These are phyloP conservation scores for Penicillium tannophilum DNA, from an alignment of 495 filamentous ascomycete genomes.

Conservation along the genomic window DNA sequence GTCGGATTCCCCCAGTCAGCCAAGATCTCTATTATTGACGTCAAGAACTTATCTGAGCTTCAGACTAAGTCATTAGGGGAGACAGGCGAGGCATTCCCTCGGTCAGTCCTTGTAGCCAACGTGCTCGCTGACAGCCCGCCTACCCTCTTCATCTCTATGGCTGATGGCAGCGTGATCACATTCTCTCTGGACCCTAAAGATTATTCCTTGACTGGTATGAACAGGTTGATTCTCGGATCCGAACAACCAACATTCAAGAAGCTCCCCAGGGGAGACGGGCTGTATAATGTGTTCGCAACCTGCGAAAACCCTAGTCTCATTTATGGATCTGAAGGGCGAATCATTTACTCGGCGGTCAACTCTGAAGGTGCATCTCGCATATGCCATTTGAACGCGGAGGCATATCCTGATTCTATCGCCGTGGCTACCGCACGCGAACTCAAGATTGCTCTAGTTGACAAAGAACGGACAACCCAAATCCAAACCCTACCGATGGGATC, in stretches of 20 bases:
- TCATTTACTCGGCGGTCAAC: conserved; percentile 95
- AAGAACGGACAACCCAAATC: conserved; percentile 82
- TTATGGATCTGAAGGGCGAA: conserved; percentile 81
- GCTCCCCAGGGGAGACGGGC: conserved; percentile 62
- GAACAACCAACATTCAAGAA: conserved; percentile 78
- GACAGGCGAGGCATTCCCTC: conserved; percentile 70
- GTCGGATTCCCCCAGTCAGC: conserved; percentile 85
- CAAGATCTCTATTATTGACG: conserved; percentile 67
- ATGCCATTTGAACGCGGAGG: conserved; percentile 77
- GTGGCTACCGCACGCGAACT: conserved; percentile 77
- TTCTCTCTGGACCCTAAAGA: conserved; percentile 67
- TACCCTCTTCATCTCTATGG: conserved; percentile 89
- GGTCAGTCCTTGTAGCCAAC: conserved; percentile 76
- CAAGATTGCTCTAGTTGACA: conserved; percentile 81
- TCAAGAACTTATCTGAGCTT: conserved; percentile 63
- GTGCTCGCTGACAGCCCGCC: conserved; percentile 64
- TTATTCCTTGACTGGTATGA: conserved; percentile 66
- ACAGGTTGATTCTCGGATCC: conserved; percentile 83
- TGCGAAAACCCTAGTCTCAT: conserved; percentile 94
- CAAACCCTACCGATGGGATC: conserved; percentile 75
- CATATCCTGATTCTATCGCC: conserved; percentile 78
- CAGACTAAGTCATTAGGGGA: conserved; percentile 61
- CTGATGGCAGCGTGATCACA: conserved; percentile 88
- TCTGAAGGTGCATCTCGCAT: conserved; percentile 80
- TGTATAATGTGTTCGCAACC: conserved; percentile 86